These are phyloP conservation scores for Ulota crispa DNA, from an alignment of 225 moss, liverwort and hornwort genomes.

Conservation along the genomic window DNA sequence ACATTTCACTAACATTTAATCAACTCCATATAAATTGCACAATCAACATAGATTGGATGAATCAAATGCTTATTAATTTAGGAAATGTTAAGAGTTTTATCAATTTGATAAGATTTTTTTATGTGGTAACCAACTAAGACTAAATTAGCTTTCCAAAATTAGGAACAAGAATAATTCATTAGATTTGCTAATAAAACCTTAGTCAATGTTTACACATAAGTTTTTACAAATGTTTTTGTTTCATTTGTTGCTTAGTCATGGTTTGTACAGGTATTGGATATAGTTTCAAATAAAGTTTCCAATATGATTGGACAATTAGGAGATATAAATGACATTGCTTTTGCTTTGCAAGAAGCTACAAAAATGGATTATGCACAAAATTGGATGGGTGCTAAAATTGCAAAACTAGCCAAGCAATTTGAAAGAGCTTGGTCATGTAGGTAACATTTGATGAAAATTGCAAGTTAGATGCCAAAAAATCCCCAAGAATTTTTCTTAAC, in stretches of 20 bases:
- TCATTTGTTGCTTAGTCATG: neutral
- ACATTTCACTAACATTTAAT: neutral
- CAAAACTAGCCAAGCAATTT: slow-evolving; percentile 55
- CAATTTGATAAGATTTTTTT: too few species aligned
- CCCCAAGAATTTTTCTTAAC: neutral
- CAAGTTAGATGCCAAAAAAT: neutral
- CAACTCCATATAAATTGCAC: too few species aligned
- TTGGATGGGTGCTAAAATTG: slow-evolving; percentile 64
- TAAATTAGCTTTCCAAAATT: neutral
- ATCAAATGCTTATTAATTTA: neutral
- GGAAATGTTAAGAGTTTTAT: neutral
- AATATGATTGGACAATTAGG: slow-evolving; percentile 45
- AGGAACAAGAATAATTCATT: neutral
- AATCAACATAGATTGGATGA: too few species aligned
- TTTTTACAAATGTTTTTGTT: neutral
- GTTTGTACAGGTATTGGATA: slow-evolving; percentile 54
- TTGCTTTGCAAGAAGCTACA: slow-evolving; percentile 61
- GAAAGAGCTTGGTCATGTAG: slow-evolving; percentile 49
- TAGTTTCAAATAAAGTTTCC: slow-evolving; percentile 60
- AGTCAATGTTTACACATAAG: neutral
- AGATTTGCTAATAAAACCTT: neutral
- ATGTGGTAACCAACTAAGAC: neutral
- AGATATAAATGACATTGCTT: slow-evolving; percentile 62
- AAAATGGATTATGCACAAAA: slow-evolving; percentile 62
- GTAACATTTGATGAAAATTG: neutral